These are phyloP conservation scores for Endotrypanum monterogeii DNA, from an alignment of 208 protist genomes.

Conservation along the genomic window DNA sequence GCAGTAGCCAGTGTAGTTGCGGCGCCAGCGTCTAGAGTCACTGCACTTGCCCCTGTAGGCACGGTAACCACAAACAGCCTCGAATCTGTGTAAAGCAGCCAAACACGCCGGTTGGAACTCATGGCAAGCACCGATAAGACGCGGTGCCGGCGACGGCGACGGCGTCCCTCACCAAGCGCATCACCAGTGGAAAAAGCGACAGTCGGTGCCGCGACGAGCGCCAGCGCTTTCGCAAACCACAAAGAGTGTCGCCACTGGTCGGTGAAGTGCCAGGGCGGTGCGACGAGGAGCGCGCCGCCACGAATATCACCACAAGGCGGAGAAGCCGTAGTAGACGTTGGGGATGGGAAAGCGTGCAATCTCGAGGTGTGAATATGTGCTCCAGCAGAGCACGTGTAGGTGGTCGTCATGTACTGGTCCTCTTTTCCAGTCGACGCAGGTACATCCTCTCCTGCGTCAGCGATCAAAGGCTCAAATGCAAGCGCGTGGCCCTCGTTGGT, in stretches of 20 bases:
- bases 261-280: slow-evolving; percentile 24
- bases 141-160: slow-evolving; percentile 1
- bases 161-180: background rate
- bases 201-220: background rate
- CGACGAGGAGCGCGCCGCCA: slow-evolving; percentile 17
- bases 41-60: slow-evolving; percentile 1
- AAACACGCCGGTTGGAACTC: slow-evolving; percentile 25
- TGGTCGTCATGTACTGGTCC: background rate
- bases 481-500: slow-evolving; percentile 18
- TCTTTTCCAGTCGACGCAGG: background rate
- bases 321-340: background rate
- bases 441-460: background rate
- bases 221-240: slow-evolving; percentile 15
- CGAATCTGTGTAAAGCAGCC: slow-evolving; percentile 15
- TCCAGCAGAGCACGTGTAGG: slow-evolving; percentile 25
- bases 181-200: background rate
- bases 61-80: slow-evolving; percentile 16
- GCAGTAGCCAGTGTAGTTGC: background rate
- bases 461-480: slow-evolving; percentile 20
- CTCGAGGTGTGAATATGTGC: slow-evolving; percentile 9
- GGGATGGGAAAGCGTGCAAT: background rate
- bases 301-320: background rate
- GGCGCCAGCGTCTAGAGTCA: background rate
- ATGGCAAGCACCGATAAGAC: slow-evolving; percentile 15
- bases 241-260: slow-evolving; percentile 30